Evolutionary conservation across 257 asterid species (phyloP).

Genomic region (Scutellaria minor): DNA sequence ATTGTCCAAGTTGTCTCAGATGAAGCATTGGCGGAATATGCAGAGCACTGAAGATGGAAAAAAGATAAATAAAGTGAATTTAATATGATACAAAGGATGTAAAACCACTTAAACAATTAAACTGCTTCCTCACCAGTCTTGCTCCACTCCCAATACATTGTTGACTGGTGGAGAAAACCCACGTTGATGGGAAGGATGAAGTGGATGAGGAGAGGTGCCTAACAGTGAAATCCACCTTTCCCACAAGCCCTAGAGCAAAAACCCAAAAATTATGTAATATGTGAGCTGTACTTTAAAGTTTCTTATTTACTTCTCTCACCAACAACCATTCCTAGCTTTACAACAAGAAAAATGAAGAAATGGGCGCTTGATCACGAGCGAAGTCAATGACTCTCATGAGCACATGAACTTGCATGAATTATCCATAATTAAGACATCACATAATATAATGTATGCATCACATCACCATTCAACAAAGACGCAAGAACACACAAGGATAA

Average conservation of each 20-base stretch:
- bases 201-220: constrained; percentile 89
- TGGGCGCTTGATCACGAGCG: background rate
- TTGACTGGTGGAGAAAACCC: constrained; percentile 59
- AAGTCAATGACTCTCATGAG: background rate
- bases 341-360: background rate
- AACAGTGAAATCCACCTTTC: constrained; percentile 96
- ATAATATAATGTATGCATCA: constrained; percentile 21
- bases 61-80: constrained; percentile 8
- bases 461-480: background rate
- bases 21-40: constrained; percentile 78
- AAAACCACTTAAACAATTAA: constrained; percentile 23
- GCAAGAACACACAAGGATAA: background rate
- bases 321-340: constrained; percentile 11
- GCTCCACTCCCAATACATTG: constrained; percentile 77
- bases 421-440: constrained; percentile 9
- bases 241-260: constrained; percentile 69
- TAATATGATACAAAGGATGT: constrained; percentile 25
- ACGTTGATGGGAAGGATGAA: constrained; percentile 63
- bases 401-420: constrained; percentile 14
- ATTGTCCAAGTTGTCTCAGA: constrained; percentile 95
- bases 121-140: constrained; percentile 60
- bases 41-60: constrained; percentile 72
- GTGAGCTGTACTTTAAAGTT: constrained; percentile 12
- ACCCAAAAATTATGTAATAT: constrained; percentile 7
- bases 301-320: constrained; percentile 18